Base-by-base conservation (phyloP, 371 early-diverging fungal species). In the Haplosporangium sp. region DNA sequence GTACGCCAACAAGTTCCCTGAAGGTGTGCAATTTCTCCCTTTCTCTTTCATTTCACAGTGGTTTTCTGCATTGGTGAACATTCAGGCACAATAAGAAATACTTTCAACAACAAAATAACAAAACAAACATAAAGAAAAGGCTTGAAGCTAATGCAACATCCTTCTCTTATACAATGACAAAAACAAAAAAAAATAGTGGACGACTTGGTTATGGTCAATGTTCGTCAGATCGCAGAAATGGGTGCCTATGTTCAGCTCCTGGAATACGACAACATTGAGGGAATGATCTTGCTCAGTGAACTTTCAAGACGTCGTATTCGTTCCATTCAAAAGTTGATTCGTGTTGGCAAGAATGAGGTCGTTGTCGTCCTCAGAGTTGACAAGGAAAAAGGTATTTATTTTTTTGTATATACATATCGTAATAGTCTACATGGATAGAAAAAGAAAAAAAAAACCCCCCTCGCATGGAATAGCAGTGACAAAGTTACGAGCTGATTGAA, bases 351-450 rank as follows among this genome's bases (percentile, higher is more conserved):
- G 79, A 95, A 96, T 77, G 99, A 99, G 85, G 97, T 98, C 53
- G 99, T 96, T 61, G 95, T 96, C 63, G 99, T 99, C 56, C 88
- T 98, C 83, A 91, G 98, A 82, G 99, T 99, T 15, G 99, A 99
- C 86, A 94, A 96, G 87, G 99, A 98, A 83, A 99, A 99, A 88
- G 99, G 96, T 94, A 83, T 37, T 40, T 39, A 1, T 40, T 8
- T 59, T 27, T 39, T 59, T 59, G 9, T 59, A 27, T 27, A 27
- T 39, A 17, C 17, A 55, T 4, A 35, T 50, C 5, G 10, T n/a
- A 15, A n/a, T 6, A 50, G n/a, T 45, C 15, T 45, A 48, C 19
- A 48, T 48, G n/a, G n/a, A 48, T 48, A 19, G 50, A n/a, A n/a
- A n/a, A n/a, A n/a, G n/a, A n/a, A n/a, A n/a, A n/a, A n/a, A n/a